These are phyloP conservation scores for Dendrobium huoshanense DNA, from an alignment of 106 monocot species.

Conservation along the genomic window DNA sequence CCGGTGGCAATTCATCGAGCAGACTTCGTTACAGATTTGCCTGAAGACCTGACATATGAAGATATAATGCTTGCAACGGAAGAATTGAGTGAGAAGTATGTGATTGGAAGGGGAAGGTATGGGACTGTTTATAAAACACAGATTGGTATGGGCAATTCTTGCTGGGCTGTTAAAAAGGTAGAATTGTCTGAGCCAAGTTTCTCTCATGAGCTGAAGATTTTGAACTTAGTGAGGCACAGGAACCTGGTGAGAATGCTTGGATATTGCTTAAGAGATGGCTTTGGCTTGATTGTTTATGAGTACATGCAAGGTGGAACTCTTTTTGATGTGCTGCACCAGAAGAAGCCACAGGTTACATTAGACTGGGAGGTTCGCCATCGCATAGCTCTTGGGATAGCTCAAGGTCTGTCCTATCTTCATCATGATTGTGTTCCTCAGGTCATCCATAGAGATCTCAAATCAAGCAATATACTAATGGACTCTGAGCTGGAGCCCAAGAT, in stretches of 20 bases:
- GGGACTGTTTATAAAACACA: slow-evolving; percentile 63
- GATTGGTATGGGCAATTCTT: slow-evolving; percentile 33
- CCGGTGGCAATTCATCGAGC: slow-evolving; percentile 7
- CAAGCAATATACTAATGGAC: slow-evolving; percentile 75
- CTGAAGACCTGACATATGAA: slow-evolving; percentile 54
- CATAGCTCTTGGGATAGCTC: slow-evolving; percentile 64
- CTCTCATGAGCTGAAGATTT: slow-evolving; percentile 38
- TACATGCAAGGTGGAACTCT: slow-evolving; percentile 63
- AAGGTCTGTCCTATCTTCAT: slow-evolving; percentile 71
- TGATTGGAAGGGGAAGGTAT: slow-evolving; percentile 68
- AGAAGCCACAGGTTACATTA: slow-evolving; percentile 33
- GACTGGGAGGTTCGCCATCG: slow-evolving; percentile 44
- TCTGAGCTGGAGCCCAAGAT: slow-evolving; percentile 59
- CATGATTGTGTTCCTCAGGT: slow-evolving; percentile 75
- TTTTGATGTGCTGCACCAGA: slow-evolving; percentile 51
- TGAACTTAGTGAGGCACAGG: slow-evolving; percentile 52
- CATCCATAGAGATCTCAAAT: slow-evolving; percentile 81
- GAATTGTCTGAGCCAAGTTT: slow-evolving; percentile 36
- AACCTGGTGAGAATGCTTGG: slow-evolving; percentile 64
- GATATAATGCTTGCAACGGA: slow-evolving; percentile 59
- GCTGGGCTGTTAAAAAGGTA: slow-evolving; percentile 70
- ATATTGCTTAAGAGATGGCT: slow-evolving; percentile 51
- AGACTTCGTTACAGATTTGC: slow-evolving; percentile 33
- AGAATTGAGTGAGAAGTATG: slow-evolving; percentile 59
- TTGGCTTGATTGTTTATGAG: slow-evolving; percentile 58